Percentiles rank a stretch among this genome's conserved stretches.
phyloP scores from a whole-genome alignment of 306 rosid genomes.

The Crotalaria pallida region DNA sequence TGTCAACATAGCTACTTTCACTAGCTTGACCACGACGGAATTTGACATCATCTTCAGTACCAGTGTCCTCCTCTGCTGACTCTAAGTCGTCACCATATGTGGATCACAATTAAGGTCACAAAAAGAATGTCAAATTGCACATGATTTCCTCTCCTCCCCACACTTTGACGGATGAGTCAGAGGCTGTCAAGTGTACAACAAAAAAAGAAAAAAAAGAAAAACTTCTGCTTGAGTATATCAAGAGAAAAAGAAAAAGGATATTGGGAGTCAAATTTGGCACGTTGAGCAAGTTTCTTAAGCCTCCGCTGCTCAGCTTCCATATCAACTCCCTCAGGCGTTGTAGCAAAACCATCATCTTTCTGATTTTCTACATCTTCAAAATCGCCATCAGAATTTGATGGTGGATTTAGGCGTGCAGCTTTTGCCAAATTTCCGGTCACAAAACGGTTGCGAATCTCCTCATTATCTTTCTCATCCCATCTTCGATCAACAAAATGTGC shows the following conservation, averaged over 20 bases:
- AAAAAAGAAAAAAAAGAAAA: neutral
- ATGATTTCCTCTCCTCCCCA: neutral
- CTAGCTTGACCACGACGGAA: slow-evolving; percentile 36
- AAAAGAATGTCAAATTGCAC: slow-evolving; percentile 7
- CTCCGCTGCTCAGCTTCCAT: slow-evolving; percentile 55
- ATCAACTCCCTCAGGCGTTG: slow-evolving; percentile 38
- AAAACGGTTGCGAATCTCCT: slow-evolving; percentile 65
- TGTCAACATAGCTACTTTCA: slow-evolving; percentile 69
- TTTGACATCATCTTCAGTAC: slow-evolving; percentile 35
- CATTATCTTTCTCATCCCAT: slow-evolving; percentile 49
- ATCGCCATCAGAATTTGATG: slow-evolving; percentile 50
- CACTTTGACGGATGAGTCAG: neutral
- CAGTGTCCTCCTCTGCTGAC: slow-evolving; percentile 55
- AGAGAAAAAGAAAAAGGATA: slow-evolving; percentile 56
- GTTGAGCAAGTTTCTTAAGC: slow-evolving; percentile 78
- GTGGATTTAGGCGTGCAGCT: slow-evolving; percentile 65
- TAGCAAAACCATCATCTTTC: slow-evolving; percentile 23
- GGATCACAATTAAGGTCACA: slow-evolving; percentile 60
- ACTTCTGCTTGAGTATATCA: neutral
- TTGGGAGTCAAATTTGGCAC: slow-evolving; percentile 81
- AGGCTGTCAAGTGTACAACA: neutral
- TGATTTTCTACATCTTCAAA: slow-evolving; percentile 86
- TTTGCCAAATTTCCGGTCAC: slow-evolving; percentile 89
- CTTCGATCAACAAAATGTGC: slow-evolving; percentile 30
- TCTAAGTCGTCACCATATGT: slow-evolving; percentile 53